Base-by-base conservation (phyloP, 768 basidiomycete species). In the Auricularia cornea region DNA sequence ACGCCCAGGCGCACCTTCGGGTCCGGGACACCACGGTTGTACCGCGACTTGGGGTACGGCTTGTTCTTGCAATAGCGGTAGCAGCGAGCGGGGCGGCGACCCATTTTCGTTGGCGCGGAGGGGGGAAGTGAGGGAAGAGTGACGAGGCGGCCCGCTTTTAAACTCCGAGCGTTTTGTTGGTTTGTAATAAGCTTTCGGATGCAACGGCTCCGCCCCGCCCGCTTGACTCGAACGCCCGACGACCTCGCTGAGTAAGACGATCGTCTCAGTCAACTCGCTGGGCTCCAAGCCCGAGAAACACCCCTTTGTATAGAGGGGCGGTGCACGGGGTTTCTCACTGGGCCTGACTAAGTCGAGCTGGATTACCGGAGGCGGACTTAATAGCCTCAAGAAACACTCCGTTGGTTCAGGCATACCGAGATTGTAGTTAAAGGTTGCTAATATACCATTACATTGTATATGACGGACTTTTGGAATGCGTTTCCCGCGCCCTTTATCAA, bases 21-120 rank as follows among this genome's bases (percentile, higher is more conserved):
- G 73, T 98, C 96, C 70, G 96, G 96, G 41, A 98, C 95, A 92
- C 94, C 94, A 81, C 94, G 93, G 81, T 96, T 96, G 83, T 96
- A 96, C 73, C 93, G 80, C 61, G 88, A 91, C 79, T 94, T 95
- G 64, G 92, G 93, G 81, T 91, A 95, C 29, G 96, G 94, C 86
- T 98, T 98, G 86, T 95, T 96, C 82, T 98, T 98, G 86, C 94
- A 98, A 83, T 98, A 98, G 70, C 94, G 89, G 82, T 96, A 96
- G 86, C 94, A 97, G 72, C 92, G 89, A 79, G 94, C 93, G 67
- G 94, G 94, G 83, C 94, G 92, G 76, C 94, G 92, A 84, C 94
- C 94, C 94, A 97, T 97, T 71, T 73, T 83, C 70, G 12, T n/a
- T 33, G 41, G 6, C 6, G 44, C 16, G 44, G 23, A 48, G 20